Evolutionary conservation across 805 yeast genomes (phyloP).

Genomic region (Lipomyces oligophaga): DNA sequence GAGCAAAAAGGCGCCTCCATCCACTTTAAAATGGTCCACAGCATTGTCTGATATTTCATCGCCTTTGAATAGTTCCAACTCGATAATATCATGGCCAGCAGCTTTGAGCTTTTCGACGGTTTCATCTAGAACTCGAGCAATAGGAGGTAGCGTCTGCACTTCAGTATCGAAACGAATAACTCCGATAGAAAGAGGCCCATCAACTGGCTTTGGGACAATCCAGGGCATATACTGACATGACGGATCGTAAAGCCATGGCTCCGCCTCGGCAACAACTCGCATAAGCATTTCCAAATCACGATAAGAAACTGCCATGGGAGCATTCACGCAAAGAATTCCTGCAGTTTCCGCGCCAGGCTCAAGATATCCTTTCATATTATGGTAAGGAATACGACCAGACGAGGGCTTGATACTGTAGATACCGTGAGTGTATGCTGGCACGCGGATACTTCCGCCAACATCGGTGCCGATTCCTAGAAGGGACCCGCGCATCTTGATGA

Average conservation of each 20-base stretch:
- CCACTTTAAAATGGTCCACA: slow-evolving; percentile 25
- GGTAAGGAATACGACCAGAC: slow-evolving; percentile 43
- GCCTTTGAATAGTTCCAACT: slow-evolving; percentile 31
- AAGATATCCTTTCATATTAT: slow-evolving; percentile 34
- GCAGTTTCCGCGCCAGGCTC: slow-evolving; percentile 35
- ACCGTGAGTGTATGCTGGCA: slow-evolving; percentile 46
- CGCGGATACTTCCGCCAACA: slow-evolving; percentile 51
- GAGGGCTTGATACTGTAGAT: slow-evolving; percentile 47
- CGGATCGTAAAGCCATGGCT: slow-evolving; percentile 46
- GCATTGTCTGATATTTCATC: slow-evolving; percentile 26
- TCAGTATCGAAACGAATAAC: slow-evolving; percentile 39
- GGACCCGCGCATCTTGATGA: slow-evolving; percentile 47
- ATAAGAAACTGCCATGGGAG: slow-evolving; percentile 62
- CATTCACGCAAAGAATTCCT: slow-evolving; percentile 58
- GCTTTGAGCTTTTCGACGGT: slow-evolving; percentile 52
- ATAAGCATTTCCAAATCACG: slow-evolving; percentile 68
- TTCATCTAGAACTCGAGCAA: slow-evolving; percentile 50
- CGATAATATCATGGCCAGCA: slow-evolving; percentile 55
- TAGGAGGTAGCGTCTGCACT: slow-evolving; percentile 54
- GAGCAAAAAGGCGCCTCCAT: slow-evolving; percentile 23
- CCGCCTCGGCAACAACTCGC: slow-evolving; percentile 40
- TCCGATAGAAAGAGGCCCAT: slow-evolving; percentile 25
- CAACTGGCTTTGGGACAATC: slow-evolving; percentile 41
- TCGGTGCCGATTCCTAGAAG: slow-evolving; percentile 55
- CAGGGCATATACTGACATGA: slow-evolving; percentile 50